phyloP scores from a whole-genome alignment of 345 rosid genomes.

The Populus tremula region DNA sequence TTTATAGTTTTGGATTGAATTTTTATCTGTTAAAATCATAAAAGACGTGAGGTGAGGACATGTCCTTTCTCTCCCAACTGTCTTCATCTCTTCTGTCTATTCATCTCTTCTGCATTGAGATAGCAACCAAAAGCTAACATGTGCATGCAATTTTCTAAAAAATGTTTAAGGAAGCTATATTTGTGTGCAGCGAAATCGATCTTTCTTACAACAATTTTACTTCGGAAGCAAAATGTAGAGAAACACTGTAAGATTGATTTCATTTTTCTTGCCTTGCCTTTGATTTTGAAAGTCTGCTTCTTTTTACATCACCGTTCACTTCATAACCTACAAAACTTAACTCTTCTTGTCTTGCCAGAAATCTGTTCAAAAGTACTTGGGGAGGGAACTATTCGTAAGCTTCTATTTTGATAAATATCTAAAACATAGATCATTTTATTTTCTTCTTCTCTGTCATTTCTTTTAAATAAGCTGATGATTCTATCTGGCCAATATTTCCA shows the following conservation, averaged over 20 bases:
- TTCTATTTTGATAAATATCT: neutral
- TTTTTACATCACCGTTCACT: too few relatives aligned
- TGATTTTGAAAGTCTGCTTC: neutral
- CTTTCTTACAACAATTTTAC: constrained; percentile 20
- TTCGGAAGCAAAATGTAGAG: neutral
- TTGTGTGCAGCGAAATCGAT: constrained; percentile 12
- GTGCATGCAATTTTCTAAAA: neutral
- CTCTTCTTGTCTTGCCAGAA: neutral
- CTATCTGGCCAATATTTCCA: neutral
- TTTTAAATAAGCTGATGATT: neutral
- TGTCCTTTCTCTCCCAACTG: too few relatives aligned
- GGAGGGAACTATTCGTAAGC: neutral
- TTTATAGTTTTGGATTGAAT: too few relatives aligned
- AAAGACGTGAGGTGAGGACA: too few relatives aligned
- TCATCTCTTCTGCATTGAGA: too few relatives aligned
- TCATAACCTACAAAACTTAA: neutral
- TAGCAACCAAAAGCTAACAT: too few relatives aligned
- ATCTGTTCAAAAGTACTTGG: constrained; percentile 6
- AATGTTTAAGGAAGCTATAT: neutral
- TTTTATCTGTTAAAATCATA: too few relatives aligned
- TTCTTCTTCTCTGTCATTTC: too few relatives aligned
- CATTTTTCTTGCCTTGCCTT: neutral
- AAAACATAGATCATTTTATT: too few relatives aligned
- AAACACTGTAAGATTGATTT: neutral
- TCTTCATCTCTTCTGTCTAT: too few relatives aligned